Conservation (phyloP, 495 filamentous ascomycete species). For the Chaetomium fimeti region DNA sequence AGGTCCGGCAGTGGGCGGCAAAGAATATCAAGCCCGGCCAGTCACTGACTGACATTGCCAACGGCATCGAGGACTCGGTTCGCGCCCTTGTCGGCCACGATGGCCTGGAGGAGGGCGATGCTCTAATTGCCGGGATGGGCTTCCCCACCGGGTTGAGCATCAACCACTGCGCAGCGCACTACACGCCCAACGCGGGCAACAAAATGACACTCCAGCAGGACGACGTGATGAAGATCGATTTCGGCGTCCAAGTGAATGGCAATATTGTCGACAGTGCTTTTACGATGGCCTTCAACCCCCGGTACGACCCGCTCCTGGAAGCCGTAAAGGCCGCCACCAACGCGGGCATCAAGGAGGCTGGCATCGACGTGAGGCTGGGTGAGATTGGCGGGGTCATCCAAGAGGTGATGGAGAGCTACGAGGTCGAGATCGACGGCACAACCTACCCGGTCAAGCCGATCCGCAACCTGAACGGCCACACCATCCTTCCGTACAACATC, state of each 20-base stretch:
- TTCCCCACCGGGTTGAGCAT: constrained; percentile 86
- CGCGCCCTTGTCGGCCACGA: constrained; percentile 74
- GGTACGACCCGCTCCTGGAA: constrained; percentile 77
- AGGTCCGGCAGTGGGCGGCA: constrained; percentile 81
- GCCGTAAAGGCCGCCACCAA: constrained; percentile 87
- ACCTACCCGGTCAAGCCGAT: constrained; percentile 82
- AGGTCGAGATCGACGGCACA: constrained; percentile 72
- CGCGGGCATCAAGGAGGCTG: constrained; percentile 78
- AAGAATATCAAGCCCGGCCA: constrained; percentile 78
- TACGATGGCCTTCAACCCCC: constrained; percentile 81
- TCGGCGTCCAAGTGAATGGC: constrained; percentile 87
- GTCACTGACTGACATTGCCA: constrained; percentile 75
- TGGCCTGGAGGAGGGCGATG: constrained; percentile 77
- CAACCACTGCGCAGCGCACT: constrained; percentile 88
- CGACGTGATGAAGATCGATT: constrained; percentile 92
- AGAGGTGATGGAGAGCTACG: constrained; percentile 87
- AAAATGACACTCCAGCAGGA: constrained; percentile 76
- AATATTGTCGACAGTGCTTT: constrained; percentile 92
- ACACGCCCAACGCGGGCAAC: constrained; percentile 86
- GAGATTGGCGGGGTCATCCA: constrained; percentile 78
- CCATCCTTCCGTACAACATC: constrained; percentile 80
- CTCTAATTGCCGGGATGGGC: constrained; percentile 76
- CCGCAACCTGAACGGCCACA: constrained; percentile 86
- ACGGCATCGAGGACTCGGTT: constrained; percentile 83
- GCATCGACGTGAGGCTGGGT: constrained; percentile 75